Base-by-base conservation (phyloP, 2,329 filamentous ascomycete species). In the Hortaea werneckii region DNA sequence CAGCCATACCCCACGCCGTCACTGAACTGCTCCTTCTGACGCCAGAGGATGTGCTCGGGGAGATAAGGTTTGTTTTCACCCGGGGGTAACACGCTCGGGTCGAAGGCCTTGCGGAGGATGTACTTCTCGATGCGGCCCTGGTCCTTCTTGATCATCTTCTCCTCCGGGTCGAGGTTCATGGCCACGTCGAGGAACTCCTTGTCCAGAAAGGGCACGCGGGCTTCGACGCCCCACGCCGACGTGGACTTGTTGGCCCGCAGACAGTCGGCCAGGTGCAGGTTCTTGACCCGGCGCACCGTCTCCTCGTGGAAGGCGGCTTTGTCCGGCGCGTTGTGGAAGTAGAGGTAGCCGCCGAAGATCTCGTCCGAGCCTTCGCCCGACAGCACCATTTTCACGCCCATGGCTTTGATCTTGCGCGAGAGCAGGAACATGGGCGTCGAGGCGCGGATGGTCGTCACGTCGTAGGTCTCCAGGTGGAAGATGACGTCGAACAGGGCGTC, bases 301-400 rank as follows among this genome's bases (percentile, higher is more conserved):
- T 98, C 92, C 65, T 85, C 81, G 73, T 98, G 92, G 76, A 98
- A 94, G n/a, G 81, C 84, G 59, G 85, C 79, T 74, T 85, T 90
- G 75, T 87, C 78, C 20, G 92, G 92, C 2, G 92, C 92, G 50
- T 83, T 85, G 69, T 95, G 88, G 80, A 98, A 98, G 77, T 98
- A 98, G 13, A 98, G 80, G 69, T 98, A 98, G 44, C 92, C 92
- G 52, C 92, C 92, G 58, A 96, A 96, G 65, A 95, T 95, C 72
- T 98, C 92, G 67, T 98, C 92, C 61, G 85, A 92, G 42, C 92
- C 92, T 71, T 98, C 92, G 51, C 92, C 92, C 61, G 85, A 94
- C 51, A 98, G 78, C 47, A 98, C 92, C 92, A 98, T 98, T 80
- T 98, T 98, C 64, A 98, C 86, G 53, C 92, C 92, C 82, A 95